Conservation (phyloP, 129 eudicot genomes). For the Escallonia rubra region DNA sequence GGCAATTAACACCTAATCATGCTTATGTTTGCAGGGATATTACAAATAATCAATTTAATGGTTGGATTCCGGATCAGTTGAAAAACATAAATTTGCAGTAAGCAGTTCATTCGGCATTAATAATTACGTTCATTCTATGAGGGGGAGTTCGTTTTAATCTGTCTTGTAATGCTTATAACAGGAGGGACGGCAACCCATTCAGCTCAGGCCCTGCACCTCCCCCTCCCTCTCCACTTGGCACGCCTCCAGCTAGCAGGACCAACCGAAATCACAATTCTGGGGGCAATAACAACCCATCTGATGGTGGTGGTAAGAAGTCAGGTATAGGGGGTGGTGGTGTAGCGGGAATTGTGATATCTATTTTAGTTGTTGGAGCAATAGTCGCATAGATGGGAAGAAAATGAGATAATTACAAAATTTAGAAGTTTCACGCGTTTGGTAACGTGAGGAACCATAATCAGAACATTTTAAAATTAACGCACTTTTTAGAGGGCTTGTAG, state of each 20-base stretch:
- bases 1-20: slow-evolving; percentile 4
- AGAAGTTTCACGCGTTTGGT: too few species aligned
- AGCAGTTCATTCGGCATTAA: slow-evolving; percentile 24
- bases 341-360: slow-evolving; percentile 81
- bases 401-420: too few species aligned
- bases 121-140: background rate
- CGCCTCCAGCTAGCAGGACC: slow-evolving; percentile 54
- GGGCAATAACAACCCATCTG: slow-evolving; percentile 30
- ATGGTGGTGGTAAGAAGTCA: slow-evolving; percentile 41
- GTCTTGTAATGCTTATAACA: slow-evolving; percentile 29
- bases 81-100: slow-evolving; percentile 78
- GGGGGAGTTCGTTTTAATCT: background rate
- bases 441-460: too few species aligned
- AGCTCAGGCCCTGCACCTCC: slow-evolving; percentile 90
- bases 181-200: slow-evolving; percentile 75
- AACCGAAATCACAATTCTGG: slow-evolving; percentile 36
- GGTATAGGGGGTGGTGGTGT: slow-evolving; percentile 71
- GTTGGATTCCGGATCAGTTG: slow-evolving; percentile 80
- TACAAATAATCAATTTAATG: slow-evolving; percentile 74
- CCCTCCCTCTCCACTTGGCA: slow-evolving; percentile 98
- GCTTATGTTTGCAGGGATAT: slow-evolving; percentile 48
- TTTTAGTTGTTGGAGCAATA: slow-evolving; percentile 79
- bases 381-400: slow-evolving; percentile 14
- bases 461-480: too few species aligned
- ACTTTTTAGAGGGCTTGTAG: too few species aligned